A percentile compares a stretch with the other conserved stretches of the same genome.
Evolutionary conservation across 768 basidiomycete genomes (phyloP).

Genomic region (Leccinum fibrillosum): DNA sequence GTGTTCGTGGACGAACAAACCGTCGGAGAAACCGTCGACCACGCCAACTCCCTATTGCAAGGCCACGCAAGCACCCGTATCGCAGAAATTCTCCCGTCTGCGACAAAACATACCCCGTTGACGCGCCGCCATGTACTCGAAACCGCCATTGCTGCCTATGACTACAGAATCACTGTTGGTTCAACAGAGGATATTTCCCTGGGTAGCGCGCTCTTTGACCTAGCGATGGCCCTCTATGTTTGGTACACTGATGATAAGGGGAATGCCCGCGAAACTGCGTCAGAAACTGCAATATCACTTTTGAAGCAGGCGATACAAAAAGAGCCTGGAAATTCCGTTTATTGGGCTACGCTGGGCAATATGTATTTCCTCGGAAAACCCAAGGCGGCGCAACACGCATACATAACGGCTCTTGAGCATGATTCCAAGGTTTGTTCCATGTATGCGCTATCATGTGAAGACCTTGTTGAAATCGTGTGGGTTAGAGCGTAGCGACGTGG

Average conservation of each 20-base stretch:
- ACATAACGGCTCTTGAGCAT: slow-evolving; percentile 82
- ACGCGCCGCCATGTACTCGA: slow-evolving; percentile 41
- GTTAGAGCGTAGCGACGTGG: slow-evolving; percentile 75
- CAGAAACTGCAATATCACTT: slow-evolving; percentile 46
- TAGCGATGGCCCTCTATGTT: slow-evolving; percentile 57
- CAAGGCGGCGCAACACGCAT: slow-evolving; percentile 85
- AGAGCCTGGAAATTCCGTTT: slow-evolving; percentile 65
- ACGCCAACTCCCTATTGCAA: slow-evolving; percentile 38
- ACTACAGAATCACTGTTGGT: slow-evolving; percentile 57
- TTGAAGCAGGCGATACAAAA: slow-evolving; percentile 71
- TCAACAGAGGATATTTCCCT: slow-evolving; percentile 45
- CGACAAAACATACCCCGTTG: slow-evolving; percentile 22
- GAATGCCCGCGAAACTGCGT: slow-evolving; percentile 21
- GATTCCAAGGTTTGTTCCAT: slow-evolving; percentile 67
- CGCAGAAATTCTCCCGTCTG: slow-evolving; percentile 35
- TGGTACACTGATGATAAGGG: slow-evolving; percentile 38
- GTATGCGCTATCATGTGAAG: neutral
- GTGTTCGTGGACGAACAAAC: slow-evolving; percentile 44
- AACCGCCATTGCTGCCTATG: slow-evolving; percentile 55
- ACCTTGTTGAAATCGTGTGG: slow-evolving; percentile 1
- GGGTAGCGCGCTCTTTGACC: slow-evolving; percentile 72
- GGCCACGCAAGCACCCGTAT: slow-evolving; percentile 42
- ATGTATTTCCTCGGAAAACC: slow-evolving; percentile 64
- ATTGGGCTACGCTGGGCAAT: slow-evolving; percentile 84
- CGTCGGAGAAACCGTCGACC: slow-evolving; percentile 34